Evolutionary conservation across 495 filamentous ascomycete genomes (phyloP), one percentile per base, ranked within the genome.

Genomic region (Penicillium dipodomyicola): DNA sequence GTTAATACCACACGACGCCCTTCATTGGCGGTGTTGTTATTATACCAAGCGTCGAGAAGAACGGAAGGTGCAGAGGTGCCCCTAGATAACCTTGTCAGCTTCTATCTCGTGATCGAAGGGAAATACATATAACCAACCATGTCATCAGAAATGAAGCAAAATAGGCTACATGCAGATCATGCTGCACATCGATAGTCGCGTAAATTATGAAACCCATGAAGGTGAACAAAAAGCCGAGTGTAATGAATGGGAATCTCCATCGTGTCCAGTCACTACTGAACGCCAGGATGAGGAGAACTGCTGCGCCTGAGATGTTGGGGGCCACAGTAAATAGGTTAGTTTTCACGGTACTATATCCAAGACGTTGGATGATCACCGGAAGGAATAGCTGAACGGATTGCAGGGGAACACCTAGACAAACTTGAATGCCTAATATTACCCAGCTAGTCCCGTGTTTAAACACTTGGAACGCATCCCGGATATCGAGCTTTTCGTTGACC

Each of bases 81-180:
- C 84, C 58, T 56, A 27, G 6, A 40, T 8, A 17, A 17, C 10
- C 29, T 30, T 42, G 39, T 53, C 4, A 53, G 50, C 10, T 29
- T 4, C 1, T 19, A 22, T 14, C 40, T 17, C 23, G 19, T 19
- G 5, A 20, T 19, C n/a, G 2, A 37, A 25, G 4, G n/a, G 6
- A 39, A 6, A 11, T 4, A 14, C 23, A 25, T 6, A 6, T 25
- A 5, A 39, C 56, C 47, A 7, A 56, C 65, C 87, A 90, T n/a
- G 84, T 86, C 86, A 91, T 89, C 86, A 90, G 87, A 64, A 90
- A 91, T 14, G 77, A 82, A 14, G 87, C 85, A 49, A 87, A 90
- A 54, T 91, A 91, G 4, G 86, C 87, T 4, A 90, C 75, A 41
- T 81, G 73, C 8, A 82, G 66, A 30, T 85, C 67, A 0, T 68